Base-by-base conservation (phyloP, 371 early-diverging fungal genomes). In the Pancytospora philotis region DNA sequence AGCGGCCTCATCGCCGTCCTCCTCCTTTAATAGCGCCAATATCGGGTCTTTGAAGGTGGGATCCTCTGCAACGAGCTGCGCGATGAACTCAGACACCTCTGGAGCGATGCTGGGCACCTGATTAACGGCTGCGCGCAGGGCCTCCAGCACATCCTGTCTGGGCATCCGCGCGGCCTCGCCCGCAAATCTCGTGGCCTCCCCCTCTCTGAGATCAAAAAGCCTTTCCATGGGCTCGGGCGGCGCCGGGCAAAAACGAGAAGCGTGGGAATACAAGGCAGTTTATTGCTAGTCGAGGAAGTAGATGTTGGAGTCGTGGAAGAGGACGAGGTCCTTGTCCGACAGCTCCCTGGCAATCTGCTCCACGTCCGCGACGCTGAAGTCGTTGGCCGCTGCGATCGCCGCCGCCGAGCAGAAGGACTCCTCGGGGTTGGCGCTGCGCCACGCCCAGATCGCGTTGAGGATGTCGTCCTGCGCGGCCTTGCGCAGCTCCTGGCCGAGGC, bases 271-370 rank as follows among this genome's bases (percentile, higher is more conserved):
- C n/a, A n/a, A n/a, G n/a, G 6, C 3, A 58, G 6, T 35, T 37
- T 37, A 37, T 35, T 58, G 8, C 49, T 69, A 62, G 51, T 71
- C 69, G 45, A 71, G 27, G 53, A 71, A 71, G 1, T 70, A 60
- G 6, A 71, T 31, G 13, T 4, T 63, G 1, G 30, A 32, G 49
- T 66, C 49, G n/a, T 71, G 62, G 50, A 38, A 58, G n/a, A 39
- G 48, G 25, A 71, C 53, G 0, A 66, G 36, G 37, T 63, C 64
- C 22, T 63, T 50, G 38, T 13, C 36, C 34, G 48, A 19, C 8
- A 71, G 41, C 37, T 71, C 66, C 13, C 27, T 22, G 56, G 48
- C 68, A 6, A 71, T 61, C n/a, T 36, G n/a, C 30, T 59, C 38
- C 4, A 71, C 59, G 28, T 58, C 58, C 30, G 45, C 19, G 39